Evolutionary conservation across 768 basidiomycete species (phyloP).

Genomic region (Boletus barrowsii): DNA sequence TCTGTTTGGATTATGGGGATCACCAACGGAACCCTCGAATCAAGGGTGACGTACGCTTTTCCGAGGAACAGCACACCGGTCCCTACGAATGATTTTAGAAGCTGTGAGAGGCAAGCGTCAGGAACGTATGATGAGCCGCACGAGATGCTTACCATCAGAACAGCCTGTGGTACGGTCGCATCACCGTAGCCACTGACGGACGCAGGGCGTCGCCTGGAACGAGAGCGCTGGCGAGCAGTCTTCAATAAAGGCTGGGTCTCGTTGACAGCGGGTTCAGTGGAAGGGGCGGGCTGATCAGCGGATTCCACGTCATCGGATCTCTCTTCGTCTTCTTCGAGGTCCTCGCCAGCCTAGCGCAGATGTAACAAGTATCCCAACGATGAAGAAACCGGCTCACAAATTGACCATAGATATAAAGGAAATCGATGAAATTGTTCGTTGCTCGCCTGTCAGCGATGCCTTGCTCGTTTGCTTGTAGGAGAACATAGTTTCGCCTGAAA

Average conservation of each 20-base stretch:
- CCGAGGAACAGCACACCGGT: slow-evolving; percentile 96
- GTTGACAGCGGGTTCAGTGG: slow-evolving; percentile 12
- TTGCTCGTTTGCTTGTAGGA: slow-evolving; percentile 66
- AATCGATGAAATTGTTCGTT: slow-evolving; percentile 87
- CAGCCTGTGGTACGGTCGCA: slow-evolving; percentile 87
- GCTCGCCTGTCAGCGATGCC: slow-evolving; percentile 60
- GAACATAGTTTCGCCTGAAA: slow-evolving; percentile 86
- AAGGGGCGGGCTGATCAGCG: slow-evolving; percentile 24
- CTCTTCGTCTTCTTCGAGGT: slow-evolving; percentile 83
- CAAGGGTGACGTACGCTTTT: slow-evolving; percentile 59
- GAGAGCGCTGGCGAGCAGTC: slow-evolving; percentile 43
- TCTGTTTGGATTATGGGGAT: slow-evolving; percentile 36
- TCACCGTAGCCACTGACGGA: slow-evolving; percentile 73
- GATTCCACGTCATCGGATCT: slow-evolving; percentile 57
- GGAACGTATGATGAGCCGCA: background rate
- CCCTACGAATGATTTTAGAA: slow-evolving; percentile 92
- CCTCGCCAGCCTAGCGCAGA: slow-evolving; percentile 74
- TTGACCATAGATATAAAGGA: slow-evolving; percentile 92
- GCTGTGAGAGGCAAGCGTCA: slow-evolving; percentile 37
- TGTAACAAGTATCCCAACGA: background rate
- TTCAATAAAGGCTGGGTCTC: slow-evolving; percentile 62
- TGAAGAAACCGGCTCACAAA: slow-evolving; percentile 60
- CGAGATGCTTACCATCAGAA: slow-evolving; percentile 71
- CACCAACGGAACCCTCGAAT: background rate
- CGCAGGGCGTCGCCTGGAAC: slow-evolving; percentile 49